Conservation (phyloP, 306 rosid genomes). For the Urtica urens region DNA sequence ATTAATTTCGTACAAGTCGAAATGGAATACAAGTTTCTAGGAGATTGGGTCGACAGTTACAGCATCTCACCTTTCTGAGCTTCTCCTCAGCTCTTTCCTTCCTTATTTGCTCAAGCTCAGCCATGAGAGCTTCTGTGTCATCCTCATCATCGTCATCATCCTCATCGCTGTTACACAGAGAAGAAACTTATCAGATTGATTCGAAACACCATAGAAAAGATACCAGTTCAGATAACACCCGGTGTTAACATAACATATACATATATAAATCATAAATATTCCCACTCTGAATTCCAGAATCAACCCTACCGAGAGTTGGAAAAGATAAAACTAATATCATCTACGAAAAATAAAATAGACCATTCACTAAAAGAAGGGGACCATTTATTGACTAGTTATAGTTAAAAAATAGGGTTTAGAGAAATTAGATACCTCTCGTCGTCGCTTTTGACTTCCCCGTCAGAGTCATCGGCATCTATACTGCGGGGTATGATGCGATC, state of each 20-base stretch:
- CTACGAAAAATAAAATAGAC: no score
- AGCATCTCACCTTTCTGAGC: slow-evolving; percentile 54
- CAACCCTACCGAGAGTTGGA: no score
- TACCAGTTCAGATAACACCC: no score
- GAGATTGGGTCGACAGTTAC: background rate
- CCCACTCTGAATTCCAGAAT: no score
- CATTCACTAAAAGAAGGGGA: no score
- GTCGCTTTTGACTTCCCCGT: slow-evolving; percentile 77
- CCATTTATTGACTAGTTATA: no score
- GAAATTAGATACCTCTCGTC: slow-evolving; percentile 63
- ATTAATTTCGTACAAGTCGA: background rate
- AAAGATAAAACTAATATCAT: no score
- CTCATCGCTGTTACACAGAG: slow-evolving; percentile 33
- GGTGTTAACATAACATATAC: no score
- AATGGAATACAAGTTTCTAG: background rate
- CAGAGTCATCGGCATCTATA: slow-evolving; percentile 94
- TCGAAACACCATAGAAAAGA: no score
- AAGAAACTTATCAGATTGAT: no score
- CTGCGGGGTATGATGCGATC: slow-evolving; percentile 72
- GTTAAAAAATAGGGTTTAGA: no score
- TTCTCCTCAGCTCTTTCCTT: slow-evolving; percentile 95
- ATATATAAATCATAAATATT: no score
- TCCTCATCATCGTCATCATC: slow-evolving; percentile 56
- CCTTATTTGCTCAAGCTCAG: slow-evolving; percentile 96
- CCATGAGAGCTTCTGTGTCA: slow-evolving; percentile 81